These are phyloP conservation scores for Trichocomaceae sp. DNA, from an alignment of 2,329 filamentous ascomycete species.

Conservation along the genomic window DNA sequence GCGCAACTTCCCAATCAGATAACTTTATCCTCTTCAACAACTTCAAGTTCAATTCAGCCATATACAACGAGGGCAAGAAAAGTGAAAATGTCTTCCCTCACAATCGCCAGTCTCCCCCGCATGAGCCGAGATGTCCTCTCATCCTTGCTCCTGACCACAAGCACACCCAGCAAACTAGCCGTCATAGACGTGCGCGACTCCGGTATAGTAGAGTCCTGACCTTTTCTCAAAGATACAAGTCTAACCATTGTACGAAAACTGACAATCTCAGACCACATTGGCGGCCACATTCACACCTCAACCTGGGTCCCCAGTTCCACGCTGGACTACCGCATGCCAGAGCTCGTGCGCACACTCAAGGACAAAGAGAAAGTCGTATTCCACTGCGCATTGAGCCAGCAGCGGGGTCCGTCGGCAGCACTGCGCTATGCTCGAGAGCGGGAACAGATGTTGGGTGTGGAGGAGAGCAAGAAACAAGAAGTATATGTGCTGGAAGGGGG, in stretches of 20 bases:
- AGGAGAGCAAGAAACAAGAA: conserved; percentile 52
- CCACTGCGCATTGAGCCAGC: conserved; percentile 87
- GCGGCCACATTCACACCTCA: conserved; percentile 76
- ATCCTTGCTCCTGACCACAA: conserved; percentile 52
- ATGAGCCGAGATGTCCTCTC: conserved; percentile 66
- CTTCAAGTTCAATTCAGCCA: no score
- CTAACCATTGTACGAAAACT: background rate
- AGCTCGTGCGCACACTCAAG: conserved; percentile 69
- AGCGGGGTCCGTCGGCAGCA: conserved; percentile 79
- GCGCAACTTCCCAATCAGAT: no score
- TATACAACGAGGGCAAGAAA: background rate
- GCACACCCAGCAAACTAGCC: conserved; percentile 49
- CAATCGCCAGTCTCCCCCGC: conserved; percentile 57
- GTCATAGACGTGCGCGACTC: conserved; percentile 86
- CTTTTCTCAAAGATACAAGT: no score
- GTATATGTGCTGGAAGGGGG: conserved; percentile 77
- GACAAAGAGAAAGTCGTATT: conserved; percentile 83
- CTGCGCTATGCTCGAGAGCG: conserved; percentile 64
- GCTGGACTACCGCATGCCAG: conserved; percentile 70
- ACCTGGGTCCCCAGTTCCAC: conserved; percentile 67
- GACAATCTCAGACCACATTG: conserved; percentile 63
- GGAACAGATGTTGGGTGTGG: conserved; percentile 45
- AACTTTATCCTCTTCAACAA: no score
- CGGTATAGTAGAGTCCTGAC: no score
- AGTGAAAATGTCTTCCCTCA: conserved; percentile 46